These are phyloP conservation scores for Moniliella sp. DNA, from an alignment of 1,284 basidiomycete species.

Conservation along the genomic window DNA sequence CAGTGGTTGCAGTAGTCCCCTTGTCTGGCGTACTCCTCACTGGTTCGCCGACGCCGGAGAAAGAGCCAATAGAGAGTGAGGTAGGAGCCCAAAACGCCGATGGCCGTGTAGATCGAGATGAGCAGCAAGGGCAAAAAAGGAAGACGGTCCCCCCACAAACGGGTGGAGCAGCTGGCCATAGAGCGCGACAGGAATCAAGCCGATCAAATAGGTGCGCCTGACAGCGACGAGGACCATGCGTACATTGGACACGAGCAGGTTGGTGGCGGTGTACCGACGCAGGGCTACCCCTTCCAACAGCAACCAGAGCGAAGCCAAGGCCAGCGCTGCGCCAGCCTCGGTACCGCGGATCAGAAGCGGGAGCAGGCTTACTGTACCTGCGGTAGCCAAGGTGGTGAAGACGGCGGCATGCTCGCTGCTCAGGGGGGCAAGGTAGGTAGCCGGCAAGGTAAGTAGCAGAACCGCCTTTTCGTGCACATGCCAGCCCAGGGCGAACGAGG, in stretches of 20 bases:
- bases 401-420: slow-evolving; percentile 63
- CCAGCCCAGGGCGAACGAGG: slow-evolving; percentile 85
- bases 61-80: slow-evolving; percentile 12
- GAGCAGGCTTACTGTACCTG: slow-evolving; percentile 68
- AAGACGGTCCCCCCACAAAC: slow-evolving; percentile 27
- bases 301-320: no score
- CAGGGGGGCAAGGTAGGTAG: slow-evolving; percentile 64
- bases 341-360: no score
- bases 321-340: not conserved
- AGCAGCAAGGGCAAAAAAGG: slow-evolving; percentile 75
- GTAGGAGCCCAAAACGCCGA: slow-evolving; percentile 56
- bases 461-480: slow-evolving; percentile 92
- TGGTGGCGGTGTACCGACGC: no score
- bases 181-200: slow-evolving; percentile 45
- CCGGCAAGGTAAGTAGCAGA: slow-evolving; percentile 62
- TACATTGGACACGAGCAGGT: slow-evolving; percentile 52
- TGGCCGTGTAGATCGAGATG: slow-evolving; percentile 74
- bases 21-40: not conserved
- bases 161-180: not conserved
- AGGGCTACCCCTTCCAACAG: no score
- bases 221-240: slow-evolving; percentile 48
- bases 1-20: not conserved
- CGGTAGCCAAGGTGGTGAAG: slow-evolving; percentile 55
- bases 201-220: slow-evolving; percentile 56
- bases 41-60: no score